phyloP scores from a whole-genome alignment of 2,329 filamentous ascomycete genomes.

The Cephalotrichum gorgonifer region DNA sequence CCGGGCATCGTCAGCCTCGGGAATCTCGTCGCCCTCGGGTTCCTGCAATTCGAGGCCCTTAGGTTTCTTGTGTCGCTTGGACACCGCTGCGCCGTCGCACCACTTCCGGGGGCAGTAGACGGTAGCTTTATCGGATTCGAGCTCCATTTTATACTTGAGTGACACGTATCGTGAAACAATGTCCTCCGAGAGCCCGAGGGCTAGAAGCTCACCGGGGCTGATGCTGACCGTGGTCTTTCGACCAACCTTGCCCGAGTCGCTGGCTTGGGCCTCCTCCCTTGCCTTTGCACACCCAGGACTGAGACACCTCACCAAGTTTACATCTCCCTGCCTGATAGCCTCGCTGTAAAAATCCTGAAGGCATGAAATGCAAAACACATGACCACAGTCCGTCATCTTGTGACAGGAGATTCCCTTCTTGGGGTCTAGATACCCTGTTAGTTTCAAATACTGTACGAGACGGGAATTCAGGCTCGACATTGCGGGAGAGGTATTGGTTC shows the following conservation, averaged over 20 bases:
- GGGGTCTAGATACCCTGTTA: slow-evolving; percentile 47
- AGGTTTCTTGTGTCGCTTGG: slow-evolving; percentile 62
- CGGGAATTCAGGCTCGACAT: not conserved
- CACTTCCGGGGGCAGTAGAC: slow-evolving; percentile 86
- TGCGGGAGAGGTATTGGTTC: slow-evolving; percentile 9
- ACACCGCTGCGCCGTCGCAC: slow-evolving; percentile 82
- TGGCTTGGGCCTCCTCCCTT: slow-evolving; percentile 18
- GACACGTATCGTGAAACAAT: slow-evolving; percentile 77
- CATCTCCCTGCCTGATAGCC: slow-evolving; percentile 76
- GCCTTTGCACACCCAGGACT: slow-evolving; percentile 68
- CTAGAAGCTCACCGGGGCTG: slow-evolving; percentile 73
- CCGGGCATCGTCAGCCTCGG: too few species aligned
- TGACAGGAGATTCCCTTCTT: slow-evolving; percentile 82
- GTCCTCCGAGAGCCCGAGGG: slow-evolving; percentile 61
- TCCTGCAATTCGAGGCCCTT: slow-evolving; percentile 48
- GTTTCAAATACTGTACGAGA: not conserved
- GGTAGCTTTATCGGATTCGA: slow-evolving; percentile 85
- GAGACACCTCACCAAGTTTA: slow-evolving; percentile 70
- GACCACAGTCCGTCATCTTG: slow-evolving; percentile 69
- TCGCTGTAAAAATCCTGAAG: slow-evolving; percentile 83
- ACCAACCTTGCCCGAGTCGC: slow-evolving; percentile 8
- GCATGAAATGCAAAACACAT: slow-evolving; percentile 87
- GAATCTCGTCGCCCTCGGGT: not conserved
- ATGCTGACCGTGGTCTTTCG: slow-evolving; percentile 56
- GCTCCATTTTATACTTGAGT: slow-evolving; percentile 83